Evolutionary conservation across 2,329 filamentous ascomycete genomes (phyloP), one percentile per base, ranked within the genome.

Genomic region (Neofusicoccum laricinum): DNA sequence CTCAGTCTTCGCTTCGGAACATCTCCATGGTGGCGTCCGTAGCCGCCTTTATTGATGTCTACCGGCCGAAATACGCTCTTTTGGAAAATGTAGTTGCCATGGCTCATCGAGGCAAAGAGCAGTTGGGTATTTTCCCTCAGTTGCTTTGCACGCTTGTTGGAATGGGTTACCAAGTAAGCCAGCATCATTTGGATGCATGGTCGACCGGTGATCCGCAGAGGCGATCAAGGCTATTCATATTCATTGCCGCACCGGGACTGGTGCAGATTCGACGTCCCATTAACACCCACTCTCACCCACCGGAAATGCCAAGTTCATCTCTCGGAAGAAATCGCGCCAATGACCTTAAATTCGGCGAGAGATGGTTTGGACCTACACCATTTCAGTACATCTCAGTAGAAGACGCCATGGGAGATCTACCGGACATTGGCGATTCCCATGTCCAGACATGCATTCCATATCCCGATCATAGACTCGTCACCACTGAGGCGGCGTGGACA

Each of bases 1-100:
- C 84, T 1, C 71, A 79, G 0, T 62, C 78, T 3, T 88, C 90
- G 8, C 76, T 87, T 5, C 86, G 86, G 65, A 92, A 95, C 71
- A 89, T 90, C 38, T 93, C 90, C 0, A 84, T 95, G 34, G 85
- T 95, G 0, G 91, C 90, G 0, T 90, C 90, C 0, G 91, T 94
- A 41, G 88, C 88, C 0, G 87, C 91, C 0, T 91, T 85, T 65
- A 80, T 94, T 1, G 91, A 96, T 67, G 77, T 92, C 0, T 93
- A 91, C 68, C 84, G 88, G 0, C 91, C 92, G 0, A 81, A 85
- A n/a, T 94, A 90, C 71, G 90, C 88, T 0, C 68, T 94, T 0
- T 81, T 96, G 0, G 92, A 96, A 73, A 96, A 96, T 68, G 92
- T 96, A 0, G 76, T 85, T 0, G 81, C 78, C 0, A 91, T 94